Conservation (phyloP, 495 filamentous ascomycete species). For the Choiromyces venosus region DNA sequence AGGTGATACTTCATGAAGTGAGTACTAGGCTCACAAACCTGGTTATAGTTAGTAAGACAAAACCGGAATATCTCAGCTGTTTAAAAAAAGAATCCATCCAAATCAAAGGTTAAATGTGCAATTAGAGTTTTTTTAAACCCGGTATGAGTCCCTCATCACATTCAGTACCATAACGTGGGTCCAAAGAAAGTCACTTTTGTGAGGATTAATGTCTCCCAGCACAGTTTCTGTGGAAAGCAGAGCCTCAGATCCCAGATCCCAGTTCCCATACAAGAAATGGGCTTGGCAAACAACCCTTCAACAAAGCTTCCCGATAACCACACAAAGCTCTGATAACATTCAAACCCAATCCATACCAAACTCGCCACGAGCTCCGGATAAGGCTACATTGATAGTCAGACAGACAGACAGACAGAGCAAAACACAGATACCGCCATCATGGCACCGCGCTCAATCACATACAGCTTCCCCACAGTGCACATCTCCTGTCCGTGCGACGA, state of each 20-base stretch:
- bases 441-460: slow-evolving; percentile 51
- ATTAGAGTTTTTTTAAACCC: not conserved
- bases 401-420: not conserved
- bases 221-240: not conserved
- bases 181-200: not conserved
- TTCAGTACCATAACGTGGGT: not conserved
- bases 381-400: not conserved
- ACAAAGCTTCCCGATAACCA: not conserved
- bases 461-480: slow-evolving; percentile 72
- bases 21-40: not conserved
- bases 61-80: not conserved
- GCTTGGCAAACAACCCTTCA: not conserved
- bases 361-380: not conserved
- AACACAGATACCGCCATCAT: slow-evolving; percentile 46
- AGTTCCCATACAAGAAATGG: not conserved
- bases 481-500: slow-evolving; percentile 90
- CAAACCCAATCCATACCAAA: not conserved
- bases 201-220: not conserved
- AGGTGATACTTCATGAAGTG: not conserved
- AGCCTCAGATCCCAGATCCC: not conserved
- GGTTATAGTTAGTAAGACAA: not conserved
- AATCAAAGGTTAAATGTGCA: not conserved
- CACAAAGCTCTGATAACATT: not conserved
- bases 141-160: not conserved
- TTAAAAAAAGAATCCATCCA: not conserved